These are phyloP conservation scores for Claviceps humidiphila DNA, from an alignment of 2,329 filamentous ascomycete species.

Conservation along the genomic window DNA sequence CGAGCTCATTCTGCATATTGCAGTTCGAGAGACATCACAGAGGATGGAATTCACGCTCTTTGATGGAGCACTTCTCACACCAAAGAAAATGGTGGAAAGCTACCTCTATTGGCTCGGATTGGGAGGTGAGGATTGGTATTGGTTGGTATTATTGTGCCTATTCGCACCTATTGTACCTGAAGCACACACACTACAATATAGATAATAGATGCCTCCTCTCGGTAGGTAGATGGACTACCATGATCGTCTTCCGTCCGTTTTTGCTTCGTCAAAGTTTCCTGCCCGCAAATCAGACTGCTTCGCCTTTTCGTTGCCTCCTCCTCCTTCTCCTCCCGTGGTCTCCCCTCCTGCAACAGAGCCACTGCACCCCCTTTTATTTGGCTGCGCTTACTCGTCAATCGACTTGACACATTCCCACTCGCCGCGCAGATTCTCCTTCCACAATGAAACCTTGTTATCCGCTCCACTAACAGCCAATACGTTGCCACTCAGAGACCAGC, in stretches of 20 bases:
- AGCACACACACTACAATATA: too few species aligned
- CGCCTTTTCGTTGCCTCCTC: background rate
- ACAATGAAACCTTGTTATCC: conserved; percentile 93
- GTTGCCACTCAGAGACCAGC: conserved; percentile 95
- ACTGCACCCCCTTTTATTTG: background rate
- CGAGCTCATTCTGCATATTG: too few species aligned
- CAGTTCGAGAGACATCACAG: too few species aligned
- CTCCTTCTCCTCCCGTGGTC: background rate
- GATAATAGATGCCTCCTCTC: too few species aligned
- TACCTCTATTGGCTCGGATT: too few species aligned
- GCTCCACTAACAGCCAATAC: conserved; percentile 85
- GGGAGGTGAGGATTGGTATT: too few species aligned
- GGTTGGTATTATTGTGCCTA: background rate
- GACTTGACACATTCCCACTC: conserved; percentile 97
- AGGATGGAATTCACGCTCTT: too few species aligned
- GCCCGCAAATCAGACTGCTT: background rate
- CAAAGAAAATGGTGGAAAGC: too few species aligned
- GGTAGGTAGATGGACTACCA: background rate
- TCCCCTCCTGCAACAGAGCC: background rate
- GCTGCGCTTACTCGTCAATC: conserved; percentile 60
- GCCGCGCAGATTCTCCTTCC: conserved; percentile 95
- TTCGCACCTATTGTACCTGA: too few species aligned
- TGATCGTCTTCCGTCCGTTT: conserved; percentile 17
- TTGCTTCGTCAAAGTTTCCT: background rate
- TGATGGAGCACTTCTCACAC: too few species aligned